phyloP scores from a whole-genome alignment of 2,329 filamentous ascomycete species.

The Epichloe glyceriae region DNA sequence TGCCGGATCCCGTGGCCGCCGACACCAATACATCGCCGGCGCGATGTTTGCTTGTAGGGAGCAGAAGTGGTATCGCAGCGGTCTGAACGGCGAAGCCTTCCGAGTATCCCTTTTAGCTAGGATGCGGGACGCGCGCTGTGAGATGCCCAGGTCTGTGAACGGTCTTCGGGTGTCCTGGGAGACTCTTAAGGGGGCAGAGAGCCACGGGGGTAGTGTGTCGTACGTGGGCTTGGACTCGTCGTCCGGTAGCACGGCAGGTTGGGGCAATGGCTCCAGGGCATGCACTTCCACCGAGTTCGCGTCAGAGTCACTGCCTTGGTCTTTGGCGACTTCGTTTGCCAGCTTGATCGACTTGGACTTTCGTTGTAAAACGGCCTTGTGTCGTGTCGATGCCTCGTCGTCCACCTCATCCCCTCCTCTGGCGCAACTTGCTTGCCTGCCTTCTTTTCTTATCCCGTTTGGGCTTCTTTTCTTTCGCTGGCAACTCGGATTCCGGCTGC shows the following conservation, averaged over 20 bases:
- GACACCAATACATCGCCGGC: conserved; percentile 77
- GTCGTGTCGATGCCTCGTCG: conserved; percentile 21
- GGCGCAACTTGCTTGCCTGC: conserved; percentile 10
- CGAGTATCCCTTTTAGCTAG: conserved; percentile 45
- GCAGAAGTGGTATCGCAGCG: conserved; percentile 59
- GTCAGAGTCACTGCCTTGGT: conserved; percentile 17
- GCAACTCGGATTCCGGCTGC: background rate
- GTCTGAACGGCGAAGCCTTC: conserved; percentile 33
- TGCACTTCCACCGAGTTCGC: conserved; percentile 37
- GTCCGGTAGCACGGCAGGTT: conserved; percentile 52
- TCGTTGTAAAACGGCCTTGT: conserved; percentile 42
- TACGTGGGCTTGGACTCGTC: conserved; percentile 51
- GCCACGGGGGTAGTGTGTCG: conserved; percentile 69
- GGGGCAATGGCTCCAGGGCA: conserved; percentile 69
- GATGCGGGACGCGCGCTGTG: conserved; percentile 42
- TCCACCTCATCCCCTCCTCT: conserved; percentile 13
- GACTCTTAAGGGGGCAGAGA: conserved; percentile 61
- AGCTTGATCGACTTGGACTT: conserved; percentile 41
- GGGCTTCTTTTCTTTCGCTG: background rate
- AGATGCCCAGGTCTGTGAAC: conserved; percentile 53
- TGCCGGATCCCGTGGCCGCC: conserved; percentile 89
- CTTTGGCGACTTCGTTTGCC: conserved; percentile 27
- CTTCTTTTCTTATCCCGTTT: conserved; percentile 15
- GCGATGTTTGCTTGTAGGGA: conserved; percentile 48
- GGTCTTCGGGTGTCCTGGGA: conserved; percentile 43